phyloP scores from a whole-genome alignment of 768 basidiomycete genomes.

The Mrakia blollopis region DNA sequence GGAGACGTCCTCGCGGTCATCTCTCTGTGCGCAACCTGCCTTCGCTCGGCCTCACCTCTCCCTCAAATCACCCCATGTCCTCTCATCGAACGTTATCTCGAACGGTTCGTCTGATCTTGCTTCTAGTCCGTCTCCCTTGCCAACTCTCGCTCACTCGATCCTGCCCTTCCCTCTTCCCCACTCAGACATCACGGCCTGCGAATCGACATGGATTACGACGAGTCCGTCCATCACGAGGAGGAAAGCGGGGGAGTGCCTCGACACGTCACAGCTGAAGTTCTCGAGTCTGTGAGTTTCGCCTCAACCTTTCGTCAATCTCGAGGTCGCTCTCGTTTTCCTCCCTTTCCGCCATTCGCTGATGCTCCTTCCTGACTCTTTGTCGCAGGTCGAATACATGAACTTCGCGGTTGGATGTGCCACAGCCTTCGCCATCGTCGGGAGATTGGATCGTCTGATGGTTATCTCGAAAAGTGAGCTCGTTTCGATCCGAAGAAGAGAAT shows the following conservation, averaged over 20 bases:
- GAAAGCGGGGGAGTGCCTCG: neutral
- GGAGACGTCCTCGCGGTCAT: slow-evolving; percentile 80
- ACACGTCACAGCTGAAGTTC: slow-evolving; percentile 23
- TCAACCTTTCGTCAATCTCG: too few relatives aligned
- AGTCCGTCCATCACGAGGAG: slow-evolving; percentile 5
- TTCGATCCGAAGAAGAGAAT: neutral
- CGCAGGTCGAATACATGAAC: slow-evolving; percentile 27
- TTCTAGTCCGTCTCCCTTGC: neutral
- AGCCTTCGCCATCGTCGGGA: slow-evolving; percentile 22
- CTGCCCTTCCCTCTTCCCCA: neutral
- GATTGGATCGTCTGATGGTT: slow-evolving; percentile 26
- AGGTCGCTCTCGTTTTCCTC: neutral
- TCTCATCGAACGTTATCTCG: slow-evolving; percentile 33
- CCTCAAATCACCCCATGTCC: slow-evolving; percentile 85
- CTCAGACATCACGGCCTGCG: slow-evolving; percentile 25
- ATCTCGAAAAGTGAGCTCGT: slow-evolving; percentile 24
- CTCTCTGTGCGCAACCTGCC: slow-evolving; percentile 68
- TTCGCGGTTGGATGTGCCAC: slow-evolving; percentile 28
- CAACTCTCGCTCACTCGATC: neutral
- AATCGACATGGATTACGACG: slow-evolving; percentile 12
- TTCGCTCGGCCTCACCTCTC: slow-evolving; percentile 67
- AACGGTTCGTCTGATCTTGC: neutral
- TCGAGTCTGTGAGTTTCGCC: slow-evolving; percentile 22
- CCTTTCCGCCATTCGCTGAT: too few relatives aligned
- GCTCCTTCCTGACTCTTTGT: neutral